Evolutionary conservation across 1,139 yeast genomes (phyloP), one percentile per base, ranked within the genome.

Genomic region (Candida sp.): DNA sequence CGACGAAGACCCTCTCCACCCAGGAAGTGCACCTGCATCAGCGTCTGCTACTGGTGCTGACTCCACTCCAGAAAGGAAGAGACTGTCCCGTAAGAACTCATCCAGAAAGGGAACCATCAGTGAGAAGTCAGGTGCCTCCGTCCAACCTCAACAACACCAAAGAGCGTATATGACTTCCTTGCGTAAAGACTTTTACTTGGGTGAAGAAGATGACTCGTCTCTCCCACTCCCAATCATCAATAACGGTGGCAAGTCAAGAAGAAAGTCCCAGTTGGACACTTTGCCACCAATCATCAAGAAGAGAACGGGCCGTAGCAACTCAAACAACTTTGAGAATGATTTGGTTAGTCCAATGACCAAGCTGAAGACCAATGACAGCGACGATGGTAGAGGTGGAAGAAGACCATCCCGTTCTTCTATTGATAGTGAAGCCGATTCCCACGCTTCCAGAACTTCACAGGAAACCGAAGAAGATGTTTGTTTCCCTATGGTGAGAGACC

Each of bases 401-500:
- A 61, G 80, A 55, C 66, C 76, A 32, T 62, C 75, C 5, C 62
- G 71, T 43, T 65, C 77, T 2, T 71, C 77, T 4, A 69, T 77
- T 32, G 90, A 85, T 60, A 80, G 85, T 56, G 93, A 87, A 56
- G 81, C 80, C 9, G 88, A 83, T 60, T 87, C 93, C 2, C 89
- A 84, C 59, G 90, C 86, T 1, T 85, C 90, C 8, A 77, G 91
- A 57, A 81, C 85, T 25, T 85, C 91, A 2, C 91, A 88, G 61
- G 96, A 89, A 65, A 91, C 97, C 0, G 98, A 93, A 65, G 98
- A 93, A 66, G 98, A 94, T 79, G 99, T 94, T 44, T 94, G 98
- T 76, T 92, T 93, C 72, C 98, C 99, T 1, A 88, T 91, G 90
- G 77, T 85, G 48, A 85, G 90, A 25, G 90, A 86, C 60, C 88